Base-by-base conservation (phyloP, 495 filamentous ascomycete species). In the Aspergillus steynii region DNA sequence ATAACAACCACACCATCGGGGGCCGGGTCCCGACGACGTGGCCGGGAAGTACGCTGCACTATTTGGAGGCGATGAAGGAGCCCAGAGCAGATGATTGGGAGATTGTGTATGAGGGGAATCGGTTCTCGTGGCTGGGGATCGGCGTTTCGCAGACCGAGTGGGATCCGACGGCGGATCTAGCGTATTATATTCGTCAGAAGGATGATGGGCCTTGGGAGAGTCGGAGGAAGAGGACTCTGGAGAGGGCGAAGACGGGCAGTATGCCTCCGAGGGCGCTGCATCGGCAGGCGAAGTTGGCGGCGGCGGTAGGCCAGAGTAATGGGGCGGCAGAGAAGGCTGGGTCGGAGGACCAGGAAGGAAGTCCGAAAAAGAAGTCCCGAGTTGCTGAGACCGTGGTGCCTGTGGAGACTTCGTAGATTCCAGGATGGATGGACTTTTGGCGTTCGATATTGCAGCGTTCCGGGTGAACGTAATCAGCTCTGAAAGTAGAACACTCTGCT, bases 61-160 rank as follows among this genome's bases (percentile, higher is more conserved):
- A 82, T 62, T 76, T 83, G 27, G 82, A 86, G 56, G 71, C 76
- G 5, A 52, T 85, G 34, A 61, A 71, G 26, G 74, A 76, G 56
- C 67, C 77, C 0, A 69, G 82, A 1, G 64, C 57, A 8, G 80
- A 85, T 14, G 82, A 84, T 61, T 85, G 71, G 67, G 70, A 81
- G 3, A 54, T 82, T 46, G 62, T 68, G 52, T 82, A 83, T 60
- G 61, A 63, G 0, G 70, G 71, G 6, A 82, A 83, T 53, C 62
- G 81, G 29, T 83, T 83, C 64, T 60, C 67, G 5, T 84, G 74
- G 68, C 52, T 84, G 58, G 80, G 82, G 4, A 79, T 80, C 62
- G 82, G 82, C 4, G 37, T 63, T 29, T 61, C 50, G 12, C 62
- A 71, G 60, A 59, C 56, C 3, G 69, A 70, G 55, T 52, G 57